phyloP scores from a whole-genome alignment of 2,329 filamentous ascomycete species.

The Thielaviopsis populi region DNA sequence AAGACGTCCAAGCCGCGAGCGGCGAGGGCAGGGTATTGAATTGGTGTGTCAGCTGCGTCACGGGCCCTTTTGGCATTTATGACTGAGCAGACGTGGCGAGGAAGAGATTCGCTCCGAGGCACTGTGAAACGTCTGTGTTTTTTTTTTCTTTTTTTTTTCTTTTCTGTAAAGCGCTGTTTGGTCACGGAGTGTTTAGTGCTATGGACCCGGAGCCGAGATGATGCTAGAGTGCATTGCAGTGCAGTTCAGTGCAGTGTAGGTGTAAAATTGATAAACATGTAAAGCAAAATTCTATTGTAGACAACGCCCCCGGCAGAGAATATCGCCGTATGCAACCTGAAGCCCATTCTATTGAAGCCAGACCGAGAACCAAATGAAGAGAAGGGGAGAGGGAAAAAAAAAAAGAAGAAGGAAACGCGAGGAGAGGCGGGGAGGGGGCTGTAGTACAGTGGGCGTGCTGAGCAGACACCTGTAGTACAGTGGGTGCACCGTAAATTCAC shows the following conservation, averaged over 20 bases:
- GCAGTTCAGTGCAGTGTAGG: background rate
- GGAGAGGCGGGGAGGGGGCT: background rate
- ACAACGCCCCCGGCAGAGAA: background rate
- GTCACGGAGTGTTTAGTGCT: background rate
- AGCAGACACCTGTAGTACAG: background rate
- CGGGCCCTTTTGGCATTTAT: too few species aligned
- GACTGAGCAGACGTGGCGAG: too few species aligned
- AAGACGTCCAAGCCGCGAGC: background rate
- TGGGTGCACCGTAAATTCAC: background rate
- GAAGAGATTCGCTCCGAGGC: too few species aligned
- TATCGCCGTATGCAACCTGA: background rate
- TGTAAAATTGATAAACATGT: background rate
- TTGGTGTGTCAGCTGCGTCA: too few species aligned
- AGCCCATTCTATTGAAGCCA: slow-evolving; percentile 2
- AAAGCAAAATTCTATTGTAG: slow-evolving; percentile 4
- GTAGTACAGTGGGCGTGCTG: background rate
- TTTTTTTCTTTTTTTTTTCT: too few species aligned
- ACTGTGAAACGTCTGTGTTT: too few species aligned
- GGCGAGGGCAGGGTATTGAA: too few species aligned
- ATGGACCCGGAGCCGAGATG: background rate
- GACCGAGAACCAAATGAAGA: background rate
- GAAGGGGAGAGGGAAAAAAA: background rate
- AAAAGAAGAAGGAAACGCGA: background rate
- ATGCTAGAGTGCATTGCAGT: background rate
- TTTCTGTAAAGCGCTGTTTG: background rate